Evolutionary conservation across 768 basidiomycete genomes (phyloP).

Genomic region (Pisolithus microcarpus): DNA sequence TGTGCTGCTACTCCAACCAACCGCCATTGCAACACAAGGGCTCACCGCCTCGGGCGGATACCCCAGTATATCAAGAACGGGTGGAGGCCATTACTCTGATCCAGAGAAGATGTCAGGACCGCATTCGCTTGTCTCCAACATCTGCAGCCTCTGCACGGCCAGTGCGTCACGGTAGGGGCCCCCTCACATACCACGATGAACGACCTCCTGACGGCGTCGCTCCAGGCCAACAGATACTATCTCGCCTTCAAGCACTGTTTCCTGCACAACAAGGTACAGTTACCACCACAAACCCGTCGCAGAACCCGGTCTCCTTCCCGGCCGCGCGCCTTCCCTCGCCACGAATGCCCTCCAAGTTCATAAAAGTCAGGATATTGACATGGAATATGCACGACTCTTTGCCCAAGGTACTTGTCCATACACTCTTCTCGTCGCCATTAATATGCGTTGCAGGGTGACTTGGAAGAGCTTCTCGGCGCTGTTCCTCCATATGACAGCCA

Average conservation of each 20-base stretch:
- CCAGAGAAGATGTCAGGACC: not conserved
- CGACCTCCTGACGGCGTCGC: not conserved
- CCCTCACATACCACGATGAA: not conserved
- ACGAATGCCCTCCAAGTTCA: conserved; percentile 32
- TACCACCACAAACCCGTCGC: conserved; percentile 13
- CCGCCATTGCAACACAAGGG: not conserved
- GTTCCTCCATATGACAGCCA: conserved; percentile 37
- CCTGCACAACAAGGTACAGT: conserved; percentile 29
- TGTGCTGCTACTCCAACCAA: not conserved
- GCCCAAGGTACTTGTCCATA: conserved; percentile 47
- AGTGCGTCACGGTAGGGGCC: conserved; percentile 6
- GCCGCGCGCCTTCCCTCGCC: conserved; percentile 16
- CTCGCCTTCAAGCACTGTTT: conserved; percentile 48
- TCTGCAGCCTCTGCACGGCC: conserved; percentile 4
- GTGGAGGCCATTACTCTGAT: not conserved
- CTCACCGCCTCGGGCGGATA: not conserved
- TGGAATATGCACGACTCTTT: conserved; percentile 87
- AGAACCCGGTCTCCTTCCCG: conserved; percentile 16
- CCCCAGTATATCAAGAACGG: not conserved
- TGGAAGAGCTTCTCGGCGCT: conserved; percentile 62
- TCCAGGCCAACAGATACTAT: conserved; percentile 35
- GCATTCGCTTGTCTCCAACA: conserved; percentile 3
- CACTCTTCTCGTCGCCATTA: conserved; percentile 2
- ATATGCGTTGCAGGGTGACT: conserved; percentile 48
- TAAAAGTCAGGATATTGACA: conserved; percentile 65